Evolutionary conservation across 2,329 filamentous ascomycete genomes (phyloP), one percentile per base, ranked within the genome.

Genomic region (Grosmannia serpens): DNA sequence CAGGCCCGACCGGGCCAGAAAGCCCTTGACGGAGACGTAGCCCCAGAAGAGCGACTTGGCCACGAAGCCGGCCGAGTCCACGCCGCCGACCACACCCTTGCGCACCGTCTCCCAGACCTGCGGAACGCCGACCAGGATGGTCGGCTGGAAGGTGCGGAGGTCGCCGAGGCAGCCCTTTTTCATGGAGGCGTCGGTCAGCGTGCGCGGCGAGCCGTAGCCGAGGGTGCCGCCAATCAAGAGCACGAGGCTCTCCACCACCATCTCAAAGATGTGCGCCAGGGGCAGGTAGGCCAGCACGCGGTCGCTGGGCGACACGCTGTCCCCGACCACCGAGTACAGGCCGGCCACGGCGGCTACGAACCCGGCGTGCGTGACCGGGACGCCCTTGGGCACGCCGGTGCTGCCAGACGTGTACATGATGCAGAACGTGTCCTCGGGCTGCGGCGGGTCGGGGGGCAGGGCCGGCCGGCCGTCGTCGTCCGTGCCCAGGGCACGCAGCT

Each of bases 21-120:
- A 78, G 29, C 74, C 72, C 70, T 88, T 88, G 60, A 80, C 75
- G 66, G 73, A 75, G 65, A 81, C 77, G 26, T 83, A 83, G 41
- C 77, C 77, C 83, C 82, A 86, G 79, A 99, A 99, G 62, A 97
- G 74, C 66, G 86, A 85, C 73, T 79, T 85, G 60, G 86, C 80
- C 49, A 97, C 59, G n/a, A 80, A 72, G 67, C 85, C 85, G 62
- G 87, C 81, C 59, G 80, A 76, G 68, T 88, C 86, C 61, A 97
- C 85, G 72, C 91, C 90, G 66, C 77, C 74, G 63, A 92, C 77
- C 67, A 99, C 88, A 58, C 94, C 94, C 78, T 99, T 99, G 78
- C 91, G 92, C 67, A 99, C 87, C 1, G 89, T 91, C 75, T 99
- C 94, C 91, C 92, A 99, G 35, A 99, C 87, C 60, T 95, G 91